phyloP scores from a whole-genome alignment of 1,139 yeast genomes.

The Lodderomyces beijingensis region DNA sequence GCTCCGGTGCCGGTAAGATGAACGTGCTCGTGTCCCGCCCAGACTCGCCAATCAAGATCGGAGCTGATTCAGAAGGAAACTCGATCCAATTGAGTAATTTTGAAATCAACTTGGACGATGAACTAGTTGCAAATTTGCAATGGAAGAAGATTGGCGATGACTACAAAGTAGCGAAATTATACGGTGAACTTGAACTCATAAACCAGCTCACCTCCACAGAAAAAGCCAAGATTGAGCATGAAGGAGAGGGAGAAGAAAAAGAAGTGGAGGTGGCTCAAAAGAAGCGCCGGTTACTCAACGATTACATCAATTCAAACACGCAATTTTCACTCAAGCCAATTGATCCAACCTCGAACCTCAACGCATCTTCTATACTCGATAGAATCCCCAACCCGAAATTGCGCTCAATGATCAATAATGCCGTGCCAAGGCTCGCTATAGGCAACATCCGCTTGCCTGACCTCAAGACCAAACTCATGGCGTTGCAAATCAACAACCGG shows the following conservation, averaged over 20 bases:
- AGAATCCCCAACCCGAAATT: slow-evolving; percentile 10
- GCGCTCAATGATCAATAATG: slow-evolving; percentile 14
- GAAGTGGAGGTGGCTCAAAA: slow-evolving; percentile 6
- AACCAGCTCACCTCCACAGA: slow-evolving; percentile 16
- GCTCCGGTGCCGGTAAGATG: slow-evolving; percentile 18
- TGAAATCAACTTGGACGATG: slow-evolving; percentile 68
- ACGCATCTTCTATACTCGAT: slow-evolving; percentile 7
- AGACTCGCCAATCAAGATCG: slow-evolving; percentile 48
- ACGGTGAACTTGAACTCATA: slow-evolving; percentile 60
- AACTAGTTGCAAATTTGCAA: slow-evolving; percentile 53
- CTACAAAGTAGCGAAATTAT: slow-evolving; percentile 76
- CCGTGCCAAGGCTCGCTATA: slow-evolving; percentile 56
- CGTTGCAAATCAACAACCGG: slow-evolving; percentile 30
- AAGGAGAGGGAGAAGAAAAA: slow-evolving; percentile 7
- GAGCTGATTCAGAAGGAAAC: slow-evolving; percentile 30
- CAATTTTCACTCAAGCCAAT: slow-evolving; percentile 34
- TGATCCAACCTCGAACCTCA: slow-evolving; percentile 9
- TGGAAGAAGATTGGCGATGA: slow-evolving; percentile 89
- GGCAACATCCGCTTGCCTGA: slow-evolving; percentile 89
- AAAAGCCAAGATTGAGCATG: slow-evolving; percentile 7
- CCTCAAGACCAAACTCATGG: slow-evolving; percentile 58
- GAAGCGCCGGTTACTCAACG: slow-evolving; percentile 21
- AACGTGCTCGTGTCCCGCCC: slow-evolving; percentile 29
- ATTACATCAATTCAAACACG: slow-evolving; percentile 33
- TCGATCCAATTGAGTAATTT: slow-evolving; percentile 51